These are phyloP conservation scores for Pseudogymnoascus sp. DNA, from an alignment of 2,329 filamentous ascomycete species.

Conservation along the genomic window DNA sequence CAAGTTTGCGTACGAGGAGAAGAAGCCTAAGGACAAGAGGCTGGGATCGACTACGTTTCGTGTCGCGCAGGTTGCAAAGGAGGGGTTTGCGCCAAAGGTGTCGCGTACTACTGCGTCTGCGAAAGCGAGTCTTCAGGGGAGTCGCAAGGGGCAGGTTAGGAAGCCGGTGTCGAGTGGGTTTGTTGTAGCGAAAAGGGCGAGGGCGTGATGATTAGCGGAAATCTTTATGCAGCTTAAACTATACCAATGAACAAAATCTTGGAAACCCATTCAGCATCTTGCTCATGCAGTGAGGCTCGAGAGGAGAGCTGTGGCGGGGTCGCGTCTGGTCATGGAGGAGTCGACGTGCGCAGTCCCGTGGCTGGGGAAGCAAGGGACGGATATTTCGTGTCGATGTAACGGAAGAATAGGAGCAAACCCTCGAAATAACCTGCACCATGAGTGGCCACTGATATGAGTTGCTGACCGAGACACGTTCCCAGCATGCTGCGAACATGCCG, in stretches of 20 bases:
- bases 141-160: constrained; percentile 3
- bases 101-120: constrained; percentile 17
- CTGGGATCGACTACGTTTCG: constrained; percentile 26
- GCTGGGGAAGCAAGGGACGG: not conserved
- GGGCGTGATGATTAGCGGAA: not conserved
- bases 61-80: constrained; percentile 18
- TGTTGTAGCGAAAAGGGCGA: not conserved
- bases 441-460: not conserved
- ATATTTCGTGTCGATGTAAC: not conserved
- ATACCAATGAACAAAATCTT: not conserved
- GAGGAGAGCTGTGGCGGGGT: not conserved
- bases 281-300: not conserved
- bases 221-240: not conserved
- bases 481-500: not conserved
- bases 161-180: not conserved
- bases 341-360: not conserved
- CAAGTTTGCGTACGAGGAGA: constrained; percentile 23
- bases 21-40: constrained; percentile 23
- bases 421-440: not conserved
- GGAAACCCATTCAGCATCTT: not conserved
- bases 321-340: not conserved
- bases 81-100: constrained; percentile 24
- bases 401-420: not conserved
- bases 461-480: not conserved
- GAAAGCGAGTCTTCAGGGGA: constrained; percentile 13